These are phyloP conservation scores for Amyloporia xantha DNA, from an alignment of 768 basidiomycete species.

Conservation along the genomic window DNA sequence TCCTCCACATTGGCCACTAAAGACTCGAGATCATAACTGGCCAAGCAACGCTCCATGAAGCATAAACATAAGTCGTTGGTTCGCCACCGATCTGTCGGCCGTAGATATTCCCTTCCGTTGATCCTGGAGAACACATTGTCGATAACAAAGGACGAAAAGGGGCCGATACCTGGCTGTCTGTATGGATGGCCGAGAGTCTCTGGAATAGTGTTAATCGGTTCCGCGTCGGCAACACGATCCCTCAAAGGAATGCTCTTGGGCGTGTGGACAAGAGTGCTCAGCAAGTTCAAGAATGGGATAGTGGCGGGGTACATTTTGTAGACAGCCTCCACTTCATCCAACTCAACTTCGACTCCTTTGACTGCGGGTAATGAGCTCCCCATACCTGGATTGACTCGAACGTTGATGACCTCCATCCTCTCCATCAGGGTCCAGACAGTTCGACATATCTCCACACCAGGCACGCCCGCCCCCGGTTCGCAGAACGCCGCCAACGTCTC, in stretches of 20 bases:
- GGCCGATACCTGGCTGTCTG: constrained; percentile 71
- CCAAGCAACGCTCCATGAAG: constrained; percentile 80
- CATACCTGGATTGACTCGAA: constrained; percentile 41
- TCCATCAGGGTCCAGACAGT: constrained; percentile 84
- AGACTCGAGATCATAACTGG: constrained; percentile 73
- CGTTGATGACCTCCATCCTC: constrained; percentile 75
- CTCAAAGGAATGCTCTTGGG: constrained; percentile 63
- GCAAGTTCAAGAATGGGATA: constrained; percentile 77
- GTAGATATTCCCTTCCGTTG: constrained; percentile 64
- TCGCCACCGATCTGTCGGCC: constrained; percentile 75
- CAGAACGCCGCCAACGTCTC: constrained; percentile 80
- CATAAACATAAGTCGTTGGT: constrained; percentile 80
- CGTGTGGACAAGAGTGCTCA: constrained; percentile 78
- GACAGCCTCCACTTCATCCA: constrained; percentile 81
- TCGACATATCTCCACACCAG: constrained; percentile 75
- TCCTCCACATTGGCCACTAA: constrained; percentile 56
- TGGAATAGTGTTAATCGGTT: constrained; percentile 68
- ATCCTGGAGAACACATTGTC: constrained; percentile 85
- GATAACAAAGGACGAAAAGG: constrained; percentile 81
- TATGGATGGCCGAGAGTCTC: constrained; percentile 77
- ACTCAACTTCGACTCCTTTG: constrained; percentile 78
- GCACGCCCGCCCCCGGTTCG: constrained; percentile 64
- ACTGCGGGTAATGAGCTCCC: constrained; percentile 45
- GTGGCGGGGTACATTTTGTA: constrained; percentile 83
- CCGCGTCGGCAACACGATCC: constrained; percentile 51